Evolutionary conservation across 1,284 basidiomycete genomes (phyloP).

Genomic region (Mycena sp.): DNA sequence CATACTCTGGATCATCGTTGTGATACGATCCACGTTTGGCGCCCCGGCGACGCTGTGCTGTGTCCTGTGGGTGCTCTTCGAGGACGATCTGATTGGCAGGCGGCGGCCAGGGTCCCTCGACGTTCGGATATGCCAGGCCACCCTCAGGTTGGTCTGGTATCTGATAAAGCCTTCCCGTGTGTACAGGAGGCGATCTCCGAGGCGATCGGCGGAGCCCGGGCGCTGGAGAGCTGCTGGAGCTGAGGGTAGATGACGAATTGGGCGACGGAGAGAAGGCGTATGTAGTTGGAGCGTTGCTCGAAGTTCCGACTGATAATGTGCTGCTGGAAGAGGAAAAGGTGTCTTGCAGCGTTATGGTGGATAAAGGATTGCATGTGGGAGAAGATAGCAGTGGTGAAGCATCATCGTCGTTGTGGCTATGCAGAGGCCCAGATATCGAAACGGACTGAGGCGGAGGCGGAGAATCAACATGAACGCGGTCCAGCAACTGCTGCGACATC

Average conservation of each 20-base stretch:
- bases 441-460: constrained; percentile 1
- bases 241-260: background rate
- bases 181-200: background rate
- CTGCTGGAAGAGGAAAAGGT: constrained; percentile 8
- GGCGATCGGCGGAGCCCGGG: constrained; percentile 1
- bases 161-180: no score
- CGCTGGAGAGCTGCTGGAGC: constrained; percentile 7
- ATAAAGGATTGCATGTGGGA: background rate
- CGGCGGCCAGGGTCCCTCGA: background rate
- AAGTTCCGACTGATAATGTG: constrained; percentile 18
- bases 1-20: background rate
- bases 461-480: constrained; percentile 13
- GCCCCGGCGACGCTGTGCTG: background rate
- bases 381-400: background rate
- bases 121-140: background rate
- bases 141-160: no score
- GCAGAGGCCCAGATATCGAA: background rate
- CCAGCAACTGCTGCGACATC: constrained; percentile 12
- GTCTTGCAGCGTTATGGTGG: background rate
- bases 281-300: constrained; percentile 10
- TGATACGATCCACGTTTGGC: constrained; percentile 1
- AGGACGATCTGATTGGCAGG: constrained; percentile 14
- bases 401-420: background rate
- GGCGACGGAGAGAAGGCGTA: constrained; percentile 17
- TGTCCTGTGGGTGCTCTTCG: constrained; percentile 7